Conservation (phyloP, 177 flowering plant genomes). For the Vitis hybrid region DNA sequence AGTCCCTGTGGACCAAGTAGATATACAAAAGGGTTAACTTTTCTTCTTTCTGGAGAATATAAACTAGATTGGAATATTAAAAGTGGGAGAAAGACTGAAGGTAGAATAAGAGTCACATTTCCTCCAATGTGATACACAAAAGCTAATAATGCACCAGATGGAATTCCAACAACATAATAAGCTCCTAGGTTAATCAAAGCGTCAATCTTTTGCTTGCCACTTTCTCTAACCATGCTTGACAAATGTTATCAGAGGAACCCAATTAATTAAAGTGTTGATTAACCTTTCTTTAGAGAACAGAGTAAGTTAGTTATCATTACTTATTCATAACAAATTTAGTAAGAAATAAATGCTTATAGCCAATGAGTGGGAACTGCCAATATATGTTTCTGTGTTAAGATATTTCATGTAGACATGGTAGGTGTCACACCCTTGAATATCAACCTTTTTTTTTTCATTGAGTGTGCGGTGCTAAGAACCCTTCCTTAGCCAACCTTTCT, state of each 20-base stretch:
- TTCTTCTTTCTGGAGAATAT: background rate
- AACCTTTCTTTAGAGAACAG: background rate
- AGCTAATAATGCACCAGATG: slow-evolving; percentile 12
- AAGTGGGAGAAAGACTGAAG: background rate
- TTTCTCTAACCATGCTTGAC: slow-evolving; percentile 16
- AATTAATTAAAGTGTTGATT: background rate
- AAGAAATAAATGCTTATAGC: no score
- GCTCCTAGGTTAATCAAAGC: slow-evolving; percentile 18
- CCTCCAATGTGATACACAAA: slow-evolving; percentile 26
- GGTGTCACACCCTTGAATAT: no score
- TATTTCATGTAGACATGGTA: no score
- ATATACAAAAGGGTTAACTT: background rate
- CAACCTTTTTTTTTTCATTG: no score
- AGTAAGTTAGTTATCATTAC: no score
- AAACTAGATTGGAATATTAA: background rate
- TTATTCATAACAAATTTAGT: no score
- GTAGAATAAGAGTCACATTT: slow-evolving; percentile 13
- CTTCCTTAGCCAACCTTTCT: no score
- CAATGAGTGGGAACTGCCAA: no score
- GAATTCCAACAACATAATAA: slow-evolving; percentile 16
- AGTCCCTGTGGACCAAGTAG: background rate
- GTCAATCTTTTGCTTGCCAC: slow-evolving; percentile 20
- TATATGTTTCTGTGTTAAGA: no score
- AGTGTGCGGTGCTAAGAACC: no score
- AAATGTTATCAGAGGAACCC: background rate